These are phyloP conservation scores for Trypanosomatidae sp. DNA, from an alignment of 208 protist species.

Conservation along the genomic window DNA sequence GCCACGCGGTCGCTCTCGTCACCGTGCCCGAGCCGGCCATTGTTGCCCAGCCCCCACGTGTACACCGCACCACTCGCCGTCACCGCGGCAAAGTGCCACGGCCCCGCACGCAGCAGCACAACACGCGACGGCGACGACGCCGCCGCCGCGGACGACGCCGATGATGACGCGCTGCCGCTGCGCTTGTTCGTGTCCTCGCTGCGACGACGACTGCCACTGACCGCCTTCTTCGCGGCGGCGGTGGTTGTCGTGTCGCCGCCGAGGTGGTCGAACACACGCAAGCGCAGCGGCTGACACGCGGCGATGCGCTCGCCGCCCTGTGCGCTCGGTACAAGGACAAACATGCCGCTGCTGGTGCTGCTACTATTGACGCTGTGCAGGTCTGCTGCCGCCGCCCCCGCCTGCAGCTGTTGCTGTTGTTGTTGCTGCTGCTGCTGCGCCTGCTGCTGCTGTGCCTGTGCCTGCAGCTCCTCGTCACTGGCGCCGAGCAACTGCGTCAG, in stretches of 20 bases:
- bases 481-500: conserved; percentile 38
- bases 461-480: too few relatives aligned
- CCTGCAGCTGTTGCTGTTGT: too few relatives aligned
- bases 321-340: too few relatives aligned
- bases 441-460: too few relatives aligned
- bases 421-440: too few relatives aligned
- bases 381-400: conserved; percentile 4
- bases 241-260: too few relatives aligned
- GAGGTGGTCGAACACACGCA: conserved; percentile 12
- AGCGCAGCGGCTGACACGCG: conserved; percentile 14
- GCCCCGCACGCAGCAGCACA: conserved; percentile 54
- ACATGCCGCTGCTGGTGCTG: conserved; percentile 8
- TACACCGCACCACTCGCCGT: conserved; percentile 28
- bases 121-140: too few relatives aligned
- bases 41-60: conserved; percentile 71
- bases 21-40: conserved; percentile 67
- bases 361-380: background rate
- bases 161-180: conserved; percentile 7
- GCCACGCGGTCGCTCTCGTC: conserved; percentile 20
- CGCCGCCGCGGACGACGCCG: background rate
- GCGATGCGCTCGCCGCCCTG: conserved; percentile 10
- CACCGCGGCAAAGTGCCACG: conserved; percentile 69
- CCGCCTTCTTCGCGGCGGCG: too few relatives aligned
- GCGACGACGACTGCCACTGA: too few relatives aligned
- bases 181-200: too few relatives aligned